Conservation (phyloP, 169 alveolate genomes). For the Cystoisospora suis region DNA sequence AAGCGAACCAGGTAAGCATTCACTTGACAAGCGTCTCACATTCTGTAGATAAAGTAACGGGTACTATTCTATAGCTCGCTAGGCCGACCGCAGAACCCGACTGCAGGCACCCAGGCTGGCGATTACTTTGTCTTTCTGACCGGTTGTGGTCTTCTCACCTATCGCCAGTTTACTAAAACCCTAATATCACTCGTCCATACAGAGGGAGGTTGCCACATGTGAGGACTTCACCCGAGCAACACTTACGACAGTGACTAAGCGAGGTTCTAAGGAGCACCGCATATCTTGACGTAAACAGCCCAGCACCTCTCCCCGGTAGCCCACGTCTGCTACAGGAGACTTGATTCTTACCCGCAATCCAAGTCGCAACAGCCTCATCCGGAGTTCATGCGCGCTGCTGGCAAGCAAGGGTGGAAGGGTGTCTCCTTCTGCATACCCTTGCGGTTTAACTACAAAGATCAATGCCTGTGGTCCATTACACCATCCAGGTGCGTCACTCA, state of each 20-base stretch:
- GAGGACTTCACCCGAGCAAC: not conserved
- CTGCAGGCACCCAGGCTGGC: no score
- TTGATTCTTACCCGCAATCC: not conserved
- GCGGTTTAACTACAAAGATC: not conserved
- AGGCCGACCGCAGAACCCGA: no score
- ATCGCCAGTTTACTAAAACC: not conserved
- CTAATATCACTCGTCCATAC: not conserved
- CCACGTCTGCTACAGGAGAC: not conserved
- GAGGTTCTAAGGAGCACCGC: not conserved
- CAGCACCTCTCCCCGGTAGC: not conserved
- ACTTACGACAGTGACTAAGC: not conserved
- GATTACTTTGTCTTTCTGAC: no score
- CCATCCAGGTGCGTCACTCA: conserved; percentile 15
- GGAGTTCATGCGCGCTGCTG: not conserved
- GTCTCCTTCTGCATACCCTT: not conserved
- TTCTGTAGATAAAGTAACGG: no score
- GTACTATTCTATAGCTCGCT: no score
- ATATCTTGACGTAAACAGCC: no score
- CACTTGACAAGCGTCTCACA: no score
- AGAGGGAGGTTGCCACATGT: not conserved
- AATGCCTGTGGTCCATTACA: not conserved
- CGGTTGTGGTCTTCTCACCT: no score
- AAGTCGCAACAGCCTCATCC: not conserved
- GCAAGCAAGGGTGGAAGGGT: not conserved
- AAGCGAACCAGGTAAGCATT: no score